Percentiles rank a stretch among this genome's conserved stretches.
Conservation (phyloP, 2,329 filamentous ascomycete species). For the Cladosporium sp. region DNA sequence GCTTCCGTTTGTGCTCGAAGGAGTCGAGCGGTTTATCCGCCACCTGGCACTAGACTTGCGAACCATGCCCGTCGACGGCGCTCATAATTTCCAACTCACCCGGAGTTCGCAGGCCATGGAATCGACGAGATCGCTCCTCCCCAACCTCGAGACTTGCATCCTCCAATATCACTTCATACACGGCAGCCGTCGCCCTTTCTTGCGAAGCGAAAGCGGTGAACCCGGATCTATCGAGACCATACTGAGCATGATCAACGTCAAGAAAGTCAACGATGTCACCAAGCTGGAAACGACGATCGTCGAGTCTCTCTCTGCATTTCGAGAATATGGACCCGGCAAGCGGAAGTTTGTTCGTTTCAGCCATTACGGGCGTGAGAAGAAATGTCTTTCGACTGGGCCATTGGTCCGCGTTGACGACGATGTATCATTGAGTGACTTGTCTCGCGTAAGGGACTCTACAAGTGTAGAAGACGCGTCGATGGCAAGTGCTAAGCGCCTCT, state of each 20-base stretch:
- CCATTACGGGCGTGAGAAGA: not conserved
- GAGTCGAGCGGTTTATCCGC: not conserved
- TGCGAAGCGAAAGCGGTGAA: too few species aligned
- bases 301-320: not conserved
- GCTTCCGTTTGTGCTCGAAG: not conserved
- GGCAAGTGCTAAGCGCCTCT: too few species aligned
- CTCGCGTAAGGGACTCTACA: too few species aligned
- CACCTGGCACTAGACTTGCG: not conserved
- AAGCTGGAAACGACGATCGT: not conserved
- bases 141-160: not conserved
- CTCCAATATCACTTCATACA: too few species aligned
- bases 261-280: not conserved
- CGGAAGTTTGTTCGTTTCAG: not conserved
- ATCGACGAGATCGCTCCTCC: not conserved
- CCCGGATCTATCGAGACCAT: not conserved
- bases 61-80: not conserved
- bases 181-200: too few species aligned
- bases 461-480: too few species aligned
- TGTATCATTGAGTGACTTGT: too few species aligned
- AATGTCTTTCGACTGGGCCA: too few species aligned
- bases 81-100: not conserved
- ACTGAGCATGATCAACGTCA: not conserved
- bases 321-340: not conserved
- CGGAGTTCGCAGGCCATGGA: not conserved
- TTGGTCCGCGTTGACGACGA: too few species aligned